A percentile compares a stretch with the other conserved stretches of the same genome.
These are phyloP conservation scores for Wickerhamiella kazuoi DNA, from an alignment of 805 yeast species.

Conservation along the genomic window DNA sequence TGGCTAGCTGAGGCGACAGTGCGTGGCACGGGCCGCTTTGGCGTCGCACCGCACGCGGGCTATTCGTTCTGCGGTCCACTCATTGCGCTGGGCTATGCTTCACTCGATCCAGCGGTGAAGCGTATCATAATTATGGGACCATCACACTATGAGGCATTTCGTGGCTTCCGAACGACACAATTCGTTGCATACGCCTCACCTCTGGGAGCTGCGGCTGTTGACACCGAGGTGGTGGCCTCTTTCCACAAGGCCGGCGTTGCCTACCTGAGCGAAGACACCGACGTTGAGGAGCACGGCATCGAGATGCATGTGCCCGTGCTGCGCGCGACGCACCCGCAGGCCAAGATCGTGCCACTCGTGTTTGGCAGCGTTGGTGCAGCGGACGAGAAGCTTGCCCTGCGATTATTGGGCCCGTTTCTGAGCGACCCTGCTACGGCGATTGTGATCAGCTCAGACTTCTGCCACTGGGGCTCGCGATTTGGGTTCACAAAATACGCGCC, in stretches of 20 bases:
- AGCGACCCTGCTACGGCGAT: conserved; percentile 43
- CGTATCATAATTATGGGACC: conserved; percentile 79
- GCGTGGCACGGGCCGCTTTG: conserved; percentile 21
- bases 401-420: conserved; percentile 37
- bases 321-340: conserved; percentile 28
- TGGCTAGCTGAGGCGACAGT: conserved; percentile 22
- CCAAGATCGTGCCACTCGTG: conserved; percentile 55
- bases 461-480: conserved; percentile 79
- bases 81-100: conserved; percentile 57
- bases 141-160: conserved; percentile 74
- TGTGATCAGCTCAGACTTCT: conserved; percentile 76
- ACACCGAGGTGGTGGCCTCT: conserved; percentile 23
- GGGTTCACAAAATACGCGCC: conserved; percentile 36
- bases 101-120: conserved; percentile 42
- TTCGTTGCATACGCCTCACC: conserved; percentile 61
- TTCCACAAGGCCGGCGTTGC: conserved; percentile 5
- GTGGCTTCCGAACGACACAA: conserved; percentile 36
- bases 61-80: conserved; percentile 64
- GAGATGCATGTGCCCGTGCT: conserved; percentile 87
- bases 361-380: conserved; percentile 41
- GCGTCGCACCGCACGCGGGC: conserved; percentile 78
- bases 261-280: conserved; percentile 29
- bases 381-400: conserved; percentile 21
- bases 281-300: conserved; percentile 76
- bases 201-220: conserved; percentile 56